Evolutionary conservation across 2,329 filamentous ascomycete genomes (phyloP).

Genomic region (Phaeosphaeriaceae sp.): DNA sequence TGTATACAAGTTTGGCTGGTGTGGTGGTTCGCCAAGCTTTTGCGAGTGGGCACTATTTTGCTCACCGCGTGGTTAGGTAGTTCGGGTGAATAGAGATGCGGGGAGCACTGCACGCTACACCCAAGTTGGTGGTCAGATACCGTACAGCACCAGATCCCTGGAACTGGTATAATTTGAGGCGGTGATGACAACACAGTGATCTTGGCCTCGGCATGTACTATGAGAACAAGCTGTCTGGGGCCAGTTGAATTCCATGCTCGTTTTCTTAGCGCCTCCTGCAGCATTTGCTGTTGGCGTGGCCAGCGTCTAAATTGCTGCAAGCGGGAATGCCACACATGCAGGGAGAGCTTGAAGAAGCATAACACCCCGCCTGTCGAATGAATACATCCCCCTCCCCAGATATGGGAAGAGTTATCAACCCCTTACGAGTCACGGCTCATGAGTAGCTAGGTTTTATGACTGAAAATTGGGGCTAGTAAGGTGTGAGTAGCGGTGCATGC

Average conservation of each 20-base stretch:
- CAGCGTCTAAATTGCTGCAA: neutral
- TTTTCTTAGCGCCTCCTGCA: neutral
- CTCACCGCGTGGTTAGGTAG: conserved; percentile 9
- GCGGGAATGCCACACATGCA: conserved; percentile 1
- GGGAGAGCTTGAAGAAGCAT: conserved; percentile 18
- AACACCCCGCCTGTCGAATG: conserved; percentile 6
- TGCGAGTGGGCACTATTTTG: no score
- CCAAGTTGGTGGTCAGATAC: neutral
- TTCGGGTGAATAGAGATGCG: conserved; percentile 2
- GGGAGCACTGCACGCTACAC: conserved; percentile 6
- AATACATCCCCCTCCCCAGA: conserved; percentile 9
- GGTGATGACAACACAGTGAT: neutral
- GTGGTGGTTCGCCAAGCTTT: neutral
- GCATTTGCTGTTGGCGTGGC: neutral
- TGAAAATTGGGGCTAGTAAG: neutral
- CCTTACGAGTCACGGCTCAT: no score
- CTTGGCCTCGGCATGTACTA: no score
- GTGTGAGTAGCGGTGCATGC: neutral
- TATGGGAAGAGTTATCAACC: neutral
- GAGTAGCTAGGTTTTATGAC: no score
- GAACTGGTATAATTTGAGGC: conserved; percentile 3
- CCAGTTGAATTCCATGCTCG: no score
- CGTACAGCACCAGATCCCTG: conserved; percentile 1
- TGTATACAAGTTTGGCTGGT: no score
- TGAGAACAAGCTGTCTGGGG: no score